Conservation (phyloP, 176 grass and related monocot genomes). For the Ananas comosus region DNA sequence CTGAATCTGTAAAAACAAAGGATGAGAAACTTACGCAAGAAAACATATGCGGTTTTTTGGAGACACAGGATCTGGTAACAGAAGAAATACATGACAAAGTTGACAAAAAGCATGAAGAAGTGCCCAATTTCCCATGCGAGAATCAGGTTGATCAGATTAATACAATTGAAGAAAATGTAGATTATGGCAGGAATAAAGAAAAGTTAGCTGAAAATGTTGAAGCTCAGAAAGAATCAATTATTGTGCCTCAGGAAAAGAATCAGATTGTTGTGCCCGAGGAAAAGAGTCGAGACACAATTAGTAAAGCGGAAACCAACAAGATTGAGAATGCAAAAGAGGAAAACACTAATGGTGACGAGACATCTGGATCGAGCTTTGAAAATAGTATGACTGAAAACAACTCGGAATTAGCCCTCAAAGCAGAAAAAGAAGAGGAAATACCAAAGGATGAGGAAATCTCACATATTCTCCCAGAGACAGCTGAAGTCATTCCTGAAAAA, state of each 20-base stretch:
- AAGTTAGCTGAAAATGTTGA: constrained; percentile 16
- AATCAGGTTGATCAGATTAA: neutral
- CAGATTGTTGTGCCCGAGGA: constrained; percentile 1
- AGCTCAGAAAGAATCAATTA: constrained; percentile 15
- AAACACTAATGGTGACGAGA: neutral
- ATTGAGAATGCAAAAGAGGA: neutral
- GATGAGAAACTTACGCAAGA: constrained; percentile 10
- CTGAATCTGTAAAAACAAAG: constrained; percentile 4
- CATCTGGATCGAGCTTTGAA: neutral
- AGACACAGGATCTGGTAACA: neutral
- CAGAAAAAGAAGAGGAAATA: neutral
- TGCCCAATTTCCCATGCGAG: neutral
- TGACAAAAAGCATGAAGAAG: constrained; percentile 12
- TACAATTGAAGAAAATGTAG: neutral
- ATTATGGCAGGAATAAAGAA: neutral
- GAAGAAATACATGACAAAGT: constrained; percentile 6
- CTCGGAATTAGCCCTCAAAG: neutral
- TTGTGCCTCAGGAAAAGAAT: constrained; percentile 3
- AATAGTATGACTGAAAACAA: neutral
- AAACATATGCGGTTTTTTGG: neutral
- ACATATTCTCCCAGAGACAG: neutral
- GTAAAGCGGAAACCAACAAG: neutral
- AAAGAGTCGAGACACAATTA: neutral
- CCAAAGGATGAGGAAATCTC: constrained; percentile 2
- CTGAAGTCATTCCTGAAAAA: neutral